phyloP scores from a whole-genome alignment of 2,329 filamentous ascomycete genomes.

The Pestalotiopsis sp. region DNA sequence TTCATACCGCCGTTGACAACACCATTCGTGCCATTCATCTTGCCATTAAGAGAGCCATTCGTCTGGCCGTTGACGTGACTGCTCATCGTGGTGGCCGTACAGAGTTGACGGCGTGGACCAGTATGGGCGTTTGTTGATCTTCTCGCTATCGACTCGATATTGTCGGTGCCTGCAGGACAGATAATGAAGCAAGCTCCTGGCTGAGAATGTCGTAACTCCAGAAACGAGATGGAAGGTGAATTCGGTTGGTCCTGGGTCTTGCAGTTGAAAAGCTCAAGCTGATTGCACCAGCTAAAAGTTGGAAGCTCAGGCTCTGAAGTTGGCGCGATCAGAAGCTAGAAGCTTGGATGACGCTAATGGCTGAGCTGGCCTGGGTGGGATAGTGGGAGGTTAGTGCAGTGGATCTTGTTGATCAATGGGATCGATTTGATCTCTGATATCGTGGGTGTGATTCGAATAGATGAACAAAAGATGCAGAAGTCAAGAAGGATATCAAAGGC shows the following conservation, averaged over 20 bases:
- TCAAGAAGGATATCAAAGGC: not conserved
- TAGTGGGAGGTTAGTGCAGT: not conserved
- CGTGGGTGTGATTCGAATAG: not conserved
- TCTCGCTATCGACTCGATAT: not conserved
- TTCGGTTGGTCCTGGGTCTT: not conserved
- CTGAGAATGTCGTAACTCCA: not conserved
- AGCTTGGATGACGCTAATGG: conserved; percentile 11
- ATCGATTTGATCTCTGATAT: not conserved
- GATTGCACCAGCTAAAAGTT: conserved; percentile 1
- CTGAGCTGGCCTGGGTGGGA: not conserved
- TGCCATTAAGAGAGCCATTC: conserved; percentile 41
- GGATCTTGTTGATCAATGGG: not conserved
- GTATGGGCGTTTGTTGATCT: not conserved
- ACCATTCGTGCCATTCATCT: conserved; percentile 31
- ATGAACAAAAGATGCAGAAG: not conserved
- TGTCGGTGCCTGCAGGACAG: not conserved
- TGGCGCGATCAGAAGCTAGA: conserved; percentile 5
- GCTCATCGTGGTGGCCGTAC: conserved; percentile 19
- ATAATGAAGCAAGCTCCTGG: not conserved
- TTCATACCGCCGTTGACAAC: conserved; percentile 27
- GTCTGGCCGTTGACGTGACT: conserved; percentile 26
- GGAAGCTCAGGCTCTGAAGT: conserved; percentile 6
- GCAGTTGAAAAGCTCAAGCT: not conserved
- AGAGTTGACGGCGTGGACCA: not conserved
- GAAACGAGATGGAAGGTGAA: not conserved